Evolutionary conservation across 345 rosid species (phyloP).

Genomic region (Euphorbia pulcherrima): DNA sequence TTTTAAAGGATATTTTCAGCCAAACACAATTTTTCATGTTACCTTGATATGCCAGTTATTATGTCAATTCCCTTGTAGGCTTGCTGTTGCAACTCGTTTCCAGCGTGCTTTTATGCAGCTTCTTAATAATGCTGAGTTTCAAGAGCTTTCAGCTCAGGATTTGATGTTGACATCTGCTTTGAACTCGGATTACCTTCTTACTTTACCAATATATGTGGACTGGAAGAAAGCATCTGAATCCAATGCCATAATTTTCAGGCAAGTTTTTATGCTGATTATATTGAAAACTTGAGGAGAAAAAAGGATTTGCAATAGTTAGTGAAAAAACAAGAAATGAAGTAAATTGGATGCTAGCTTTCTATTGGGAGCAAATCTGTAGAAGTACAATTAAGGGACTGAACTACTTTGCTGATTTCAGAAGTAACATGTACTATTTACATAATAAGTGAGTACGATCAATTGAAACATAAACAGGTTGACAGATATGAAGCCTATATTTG

Average conservation of each 20-base stretch:
- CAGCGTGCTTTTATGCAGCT: constrained; percentile 93
- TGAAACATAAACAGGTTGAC: not conserved
- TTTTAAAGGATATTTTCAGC: not conserved
- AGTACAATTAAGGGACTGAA: not conserved
- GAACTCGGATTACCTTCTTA: constrained; percentile 89
- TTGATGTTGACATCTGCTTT: constrained; percentile 80
- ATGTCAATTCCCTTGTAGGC: constrained; percentile 40
- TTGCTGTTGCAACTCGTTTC: constrained; percentile 72
- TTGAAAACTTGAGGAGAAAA: not conserved
- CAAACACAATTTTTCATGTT: not conserved
- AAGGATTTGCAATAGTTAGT: not conserved
- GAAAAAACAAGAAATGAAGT: not conserved
- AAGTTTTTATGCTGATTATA: not conserved
- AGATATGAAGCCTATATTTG: not conserved
- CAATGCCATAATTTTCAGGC: constrained; percentile 90
- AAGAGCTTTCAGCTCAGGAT: constrained; percentile 84
- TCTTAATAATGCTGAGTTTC: constrained; percentile 73
- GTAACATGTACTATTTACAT: not conserved
- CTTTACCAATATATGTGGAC: constrained; percentile 80
- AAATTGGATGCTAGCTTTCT: not conserved
- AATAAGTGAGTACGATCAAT: not conserved
- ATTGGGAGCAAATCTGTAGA: not conserved
- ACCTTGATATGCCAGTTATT: not conserved
- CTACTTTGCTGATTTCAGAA: not conserved
- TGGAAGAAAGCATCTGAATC: constrained; percentile 88